These are phyloP conservation scores for Citrullus mucosospermus DNA, from an alignment of 306 rosid species.

Conservation along the genomic window DNA sequence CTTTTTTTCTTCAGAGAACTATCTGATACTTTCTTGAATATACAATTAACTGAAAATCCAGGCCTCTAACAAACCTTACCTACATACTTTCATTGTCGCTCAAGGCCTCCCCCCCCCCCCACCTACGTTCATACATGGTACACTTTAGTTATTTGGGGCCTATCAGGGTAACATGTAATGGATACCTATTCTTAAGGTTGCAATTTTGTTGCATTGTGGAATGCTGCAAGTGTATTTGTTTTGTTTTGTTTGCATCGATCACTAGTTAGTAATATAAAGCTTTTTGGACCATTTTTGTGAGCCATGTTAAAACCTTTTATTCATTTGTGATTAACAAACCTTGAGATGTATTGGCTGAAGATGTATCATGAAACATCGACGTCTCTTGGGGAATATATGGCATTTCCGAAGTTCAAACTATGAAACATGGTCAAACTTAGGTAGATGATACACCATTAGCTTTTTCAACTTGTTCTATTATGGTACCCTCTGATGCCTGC, in stretches of 20 bases:
- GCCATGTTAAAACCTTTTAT: neutral
- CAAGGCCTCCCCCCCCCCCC: no score
- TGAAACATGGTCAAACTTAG: neutral
- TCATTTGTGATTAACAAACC: neutral
- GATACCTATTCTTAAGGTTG: neutral
- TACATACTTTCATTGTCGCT: no score
- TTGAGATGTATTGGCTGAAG: neutral
- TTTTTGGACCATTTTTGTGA: neutral
- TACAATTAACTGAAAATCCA: neutral
- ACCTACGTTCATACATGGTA: no score
- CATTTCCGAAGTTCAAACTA: neutral
- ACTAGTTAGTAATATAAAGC: neutral
- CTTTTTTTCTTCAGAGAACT: neutral
- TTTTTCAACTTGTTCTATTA: neutral
- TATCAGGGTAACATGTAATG: neutral
- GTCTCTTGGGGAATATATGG: neutral
- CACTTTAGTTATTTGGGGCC: no score
- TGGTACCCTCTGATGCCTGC: neutral
- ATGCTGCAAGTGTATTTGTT: no score
- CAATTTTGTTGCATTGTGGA: neutral
- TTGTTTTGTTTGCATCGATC: neutral
- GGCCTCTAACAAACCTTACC: no score
- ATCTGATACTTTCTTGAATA: neutral
- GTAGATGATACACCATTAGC: neutral
- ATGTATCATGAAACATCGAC: neutral